Evolutionary conservation across 768 basidiomycete species (phyloP).

Genomic region (Suillus weaverae): DNA sequence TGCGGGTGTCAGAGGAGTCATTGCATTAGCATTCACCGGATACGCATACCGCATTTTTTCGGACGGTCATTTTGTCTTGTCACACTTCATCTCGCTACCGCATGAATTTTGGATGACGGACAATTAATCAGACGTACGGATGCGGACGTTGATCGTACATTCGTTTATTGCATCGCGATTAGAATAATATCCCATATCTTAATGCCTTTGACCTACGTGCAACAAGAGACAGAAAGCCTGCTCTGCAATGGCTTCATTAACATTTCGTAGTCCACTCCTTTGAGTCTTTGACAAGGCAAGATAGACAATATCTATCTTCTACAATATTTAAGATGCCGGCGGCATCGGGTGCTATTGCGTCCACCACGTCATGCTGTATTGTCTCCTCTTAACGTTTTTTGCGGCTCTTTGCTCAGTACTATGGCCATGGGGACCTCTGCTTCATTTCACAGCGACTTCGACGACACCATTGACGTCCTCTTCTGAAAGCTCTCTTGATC

Average conservation of each 20-base stretch:
- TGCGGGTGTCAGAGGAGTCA: not conserved
- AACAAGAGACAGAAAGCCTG: not conserved
- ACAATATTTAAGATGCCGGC: no score
- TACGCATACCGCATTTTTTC: not conserved
- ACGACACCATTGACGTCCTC: no score
- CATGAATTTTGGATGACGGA: not conserved
- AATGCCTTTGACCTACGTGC: not conserved
- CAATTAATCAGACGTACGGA: not conserved
- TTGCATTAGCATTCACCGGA: not conserved
- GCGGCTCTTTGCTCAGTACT: no score
- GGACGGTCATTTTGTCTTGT: not conserved
- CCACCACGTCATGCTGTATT: no score
- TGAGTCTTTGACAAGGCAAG: no score
- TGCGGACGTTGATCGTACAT: not conserved
- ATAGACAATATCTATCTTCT: no score
- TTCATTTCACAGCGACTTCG: no score
- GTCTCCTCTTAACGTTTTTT: no score
- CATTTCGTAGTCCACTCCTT: not conserved
- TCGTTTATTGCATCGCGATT: constrained; percentile 3
- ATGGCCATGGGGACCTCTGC: no score
- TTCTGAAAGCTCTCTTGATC: no score
- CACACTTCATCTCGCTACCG: no score
- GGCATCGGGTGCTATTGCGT: no score
- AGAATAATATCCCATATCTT: not conserved
- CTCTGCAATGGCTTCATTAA: not conserved